These are phyloP conservation scores for Exophiala sideris DNA, from an alignment of 2,329 filamentous ascomycete species.

Conservation along the genomic window DNA sequence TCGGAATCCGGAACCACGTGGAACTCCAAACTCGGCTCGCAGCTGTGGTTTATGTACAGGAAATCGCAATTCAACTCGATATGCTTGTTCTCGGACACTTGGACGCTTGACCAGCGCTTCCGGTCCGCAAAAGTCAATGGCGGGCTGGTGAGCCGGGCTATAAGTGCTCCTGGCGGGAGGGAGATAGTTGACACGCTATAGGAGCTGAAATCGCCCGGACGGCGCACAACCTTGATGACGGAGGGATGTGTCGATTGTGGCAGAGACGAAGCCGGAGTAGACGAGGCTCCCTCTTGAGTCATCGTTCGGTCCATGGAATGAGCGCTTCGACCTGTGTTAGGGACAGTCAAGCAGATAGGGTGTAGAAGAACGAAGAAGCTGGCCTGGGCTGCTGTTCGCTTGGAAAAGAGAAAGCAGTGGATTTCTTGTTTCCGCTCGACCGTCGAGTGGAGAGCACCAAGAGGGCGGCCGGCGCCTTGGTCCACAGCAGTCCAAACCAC, in stretches of 20 bases:
- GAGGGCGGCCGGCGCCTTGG: neutral
- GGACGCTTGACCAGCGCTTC: conserved; percentile 38
- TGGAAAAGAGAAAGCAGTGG: neutral
- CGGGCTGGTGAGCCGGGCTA: conserved; percentile 16
- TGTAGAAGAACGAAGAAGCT: no score
- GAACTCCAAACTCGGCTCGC: conserved; percentile 51
- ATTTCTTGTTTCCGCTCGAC: neutral
- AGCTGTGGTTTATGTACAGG: conserved; percentile 58
- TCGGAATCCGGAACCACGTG: conserved; percentile 43
- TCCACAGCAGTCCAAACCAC: no score
- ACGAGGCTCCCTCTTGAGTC: no score
- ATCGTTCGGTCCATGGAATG: no score
- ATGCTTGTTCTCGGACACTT: conserved; percentile 48
- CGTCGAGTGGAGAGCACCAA: neutral
- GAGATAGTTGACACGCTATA: conserved; percentile 11
- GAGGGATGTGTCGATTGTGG: conserved; percentile 10
- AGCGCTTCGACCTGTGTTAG: no score
- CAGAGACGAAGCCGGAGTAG: no score
- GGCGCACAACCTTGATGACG: conserved; percentile 17
- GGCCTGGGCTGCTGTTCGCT: no score
- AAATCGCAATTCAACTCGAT: conserved; percentile 57
- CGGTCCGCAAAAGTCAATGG: conserved; percentile 15
- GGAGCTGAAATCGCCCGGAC: conserved; percentile 13
- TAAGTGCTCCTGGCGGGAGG: conserved; percentile 12
- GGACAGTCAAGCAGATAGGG: no score